Evolutionary conservation across 1,284 basidiomycete species (phyloP).

Genomic region (Trichosporon asahii): DNA sequence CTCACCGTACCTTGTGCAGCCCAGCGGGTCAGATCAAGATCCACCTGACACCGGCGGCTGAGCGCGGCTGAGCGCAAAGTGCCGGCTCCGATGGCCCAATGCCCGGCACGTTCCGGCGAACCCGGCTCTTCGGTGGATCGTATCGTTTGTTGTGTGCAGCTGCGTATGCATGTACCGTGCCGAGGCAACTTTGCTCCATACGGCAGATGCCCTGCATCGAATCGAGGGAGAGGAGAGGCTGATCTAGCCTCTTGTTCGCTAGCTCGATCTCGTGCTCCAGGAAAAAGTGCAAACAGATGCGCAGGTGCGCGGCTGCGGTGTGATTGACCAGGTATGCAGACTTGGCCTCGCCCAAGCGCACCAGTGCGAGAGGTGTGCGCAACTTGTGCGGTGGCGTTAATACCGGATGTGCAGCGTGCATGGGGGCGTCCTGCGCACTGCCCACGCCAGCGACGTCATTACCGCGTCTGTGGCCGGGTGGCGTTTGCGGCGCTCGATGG

Average conservation of each 20-base stretch:
- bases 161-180: background rate
- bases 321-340: background rate
- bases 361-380: background rate
- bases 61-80: background rate
- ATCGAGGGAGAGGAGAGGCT: background rate
- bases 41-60: background rate
- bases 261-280: too few relatives aligned
- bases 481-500: background rate
- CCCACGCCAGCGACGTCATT: background rate
- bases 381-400: background rate
- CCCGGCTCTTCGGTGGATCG: too few relatives aligned
- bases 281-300: too few relatives aligned
- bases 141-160: background rate
- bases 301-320: constrained; percentile 1
- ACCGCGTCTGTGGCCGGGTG: background rate
- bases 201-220: background rate
- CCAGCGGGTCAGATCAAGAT: background rate
- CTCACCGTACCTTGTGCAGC: too few relatives aligned
- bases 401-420: background rate
- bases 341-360: background rate
- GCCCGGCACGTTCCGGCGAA: background rate
- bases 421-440: background rate
- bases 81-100: background rate
- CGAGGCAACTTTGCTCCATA: background rate
- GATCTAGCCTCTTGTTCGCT: background rate